A percentile compares a stretch with the other conserved stretches of the same genome.
phyloP scores from a whole-genome alignment of 257 asterid genomes.

The Orobanche coerulescens region DNA sequence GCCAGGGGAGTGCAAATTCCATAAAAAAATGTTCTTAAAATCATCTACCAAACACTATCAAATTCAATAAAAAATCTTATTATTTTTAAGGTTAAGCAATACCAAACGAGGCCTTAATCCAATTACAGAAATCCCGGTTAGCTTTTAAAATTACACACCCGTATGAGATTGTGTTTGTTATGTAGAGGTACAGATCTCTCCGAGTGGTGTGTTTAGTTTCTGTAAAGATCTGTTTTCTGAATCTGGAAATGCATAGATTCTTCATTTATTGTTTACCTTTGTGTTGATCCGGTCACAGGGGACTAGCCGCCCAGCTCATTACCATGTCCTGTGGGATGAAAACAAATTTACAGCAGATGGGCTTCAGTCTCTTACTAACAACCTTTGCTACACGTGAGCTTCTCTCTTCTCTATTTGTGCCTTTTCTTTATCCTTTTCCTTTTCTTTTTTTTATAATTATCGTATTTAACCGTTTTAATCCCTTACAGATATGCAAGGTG shows the following conservation, averaged over 20 bases:
- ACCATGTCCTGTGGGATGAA: slow-evolving; percentile 82
- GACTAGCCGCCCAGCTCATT: slow-evolving; percentile 76
- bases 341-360: slow-evolving; percentile 69
- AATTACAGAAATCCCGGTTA: too few species aligned
- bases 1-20: too few species aligned
- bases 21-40: too few species aligned
- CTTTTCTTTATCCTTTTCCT: neutral
- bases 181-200: too few species aligned
- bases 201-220: neutral
- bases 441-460: neutral
- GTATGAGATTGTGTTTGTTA: too few species aligned
- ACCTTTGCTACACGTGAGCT: slow-evolving; percentile 75
- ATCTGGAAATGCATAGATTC: neutral
- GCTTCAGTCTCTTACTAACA: slow-evolving; percentile 58
- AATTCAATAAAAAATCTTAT: too few species aligned
- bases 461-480: neutral
- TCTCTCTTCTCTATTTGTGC: neutral
- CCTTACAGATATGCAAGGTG: slow-evolving; percentile 64
- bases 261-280: neutral
- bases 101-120: too few species aligned
- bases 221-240: neutral
- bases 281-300: slow-evolving; percentile 32
- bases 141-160: too few species aligned
- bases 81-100: too few species aligned
- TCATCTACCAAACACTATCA: too few species aligned